A percentile compares a stretch with the other conserved stretches of the same genome.
These are phyloP conservation scores for Acanthamoeba sp. DNA, from an alignment of 208 protist genomes.

Conservation along the genomic window DNA sequence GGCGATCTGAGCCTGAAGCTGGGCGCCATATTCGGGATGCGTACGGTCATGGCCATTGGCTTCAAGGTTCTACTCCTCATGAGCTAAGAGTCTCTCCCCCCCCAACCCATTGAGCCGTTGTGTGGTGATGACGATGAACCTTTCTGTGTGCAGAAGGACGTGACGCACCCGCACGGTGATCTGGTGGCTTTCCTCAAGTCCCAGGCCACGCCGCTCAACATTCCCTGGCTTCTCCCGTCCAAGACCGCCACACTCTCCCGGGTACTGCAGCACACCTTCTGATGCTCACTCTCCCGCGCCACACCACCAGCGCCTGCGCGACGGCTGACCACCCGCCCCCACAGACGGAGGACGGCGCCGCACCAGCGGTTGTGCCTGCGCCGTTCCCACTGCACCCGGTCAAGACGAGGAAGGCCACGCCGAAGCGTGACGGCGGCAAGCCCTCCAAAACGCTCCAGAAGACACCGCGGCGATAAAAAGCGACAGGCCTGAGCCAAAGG, in stretches of 20 bases:
- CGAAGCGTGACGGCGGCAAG: too few species aligned
- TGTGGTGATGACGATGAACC: too few species aligned
- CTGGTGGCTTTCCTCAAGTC: slow-evolving; percentile 15
- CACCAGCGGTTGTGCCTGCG: background rate
- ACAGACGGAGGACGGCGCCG: background rate
- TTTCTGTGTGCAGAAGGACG: background rate
- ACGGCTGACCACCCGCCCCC: too few species aligned
- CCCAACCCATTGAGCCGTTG: background rate
- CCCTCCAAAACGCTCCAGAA: background rate
- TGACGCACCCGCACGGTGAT: slow-evolving; percentile 1
- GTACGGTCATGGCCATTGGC: slow-evolving; percentile 19
- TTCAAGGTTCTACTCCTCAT: too few species aligned
- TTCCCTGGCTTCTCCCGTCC: slow-evolving; percentile 1
- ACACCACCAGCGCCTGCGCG: too few species aligned
- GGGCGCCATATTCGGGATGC: slow-evolving; percentile 18
- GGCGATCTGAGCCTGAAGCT: slow-evolving; percentile 43
- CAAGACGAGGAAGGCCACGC: background rate
- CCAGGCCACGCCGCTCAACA: background rate
- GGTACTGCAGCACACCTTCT: too few species aligned
- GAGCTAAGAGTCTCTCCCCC: too few species aligned
- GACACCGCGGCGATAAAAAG: background rate
- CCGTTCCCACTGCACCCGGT: background rate
- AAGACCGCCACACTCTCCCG: background rate
- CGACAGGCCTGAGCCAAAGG: background rate
- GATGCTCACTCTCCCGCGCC: too few species aligned